Conservation (phyloP, 306 rosid genomes). For the Medicago ruthenica region DNA sequence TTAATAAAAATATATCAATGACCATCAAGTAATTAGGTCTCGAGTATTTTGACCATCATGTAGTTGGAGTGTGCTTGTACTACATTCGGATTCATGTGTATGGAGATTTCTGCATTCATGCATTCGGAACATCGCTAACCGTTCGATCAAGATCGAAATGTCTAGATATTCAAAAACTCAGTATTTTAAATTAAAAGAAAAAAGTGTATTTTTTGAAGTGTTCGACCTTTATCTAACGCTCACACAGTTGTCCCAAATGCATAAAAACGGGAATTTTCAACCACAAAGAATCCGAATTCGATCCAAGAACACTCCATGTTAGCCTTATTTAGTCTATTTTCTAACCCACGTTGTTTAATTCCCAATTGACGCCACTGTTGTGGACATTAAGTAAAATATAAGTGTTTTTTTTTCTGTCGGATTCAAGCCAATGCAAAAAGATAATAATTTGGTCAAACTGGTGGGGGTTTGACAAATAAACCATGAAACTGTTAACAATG, state of each 20-base stretch:
- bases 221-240: background rate
- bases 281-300: background rate
- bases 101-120: too few relatives aligned
- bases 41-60: too few relatives aligned
- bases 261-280: background rate
- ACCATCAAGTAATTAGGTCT: background rate
- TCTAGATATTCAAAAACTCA: too few relatives aligned
- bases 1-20: too few relatives aligned
- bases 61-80: too few relatives aligned
- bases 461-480: constrained; percentile 58
- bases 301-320: background rate
- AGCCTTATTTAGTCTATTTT: background rate
- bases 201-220: too few relatives aligned
- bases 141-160: background rate
- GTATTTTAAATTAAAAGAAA: too few relatives aligned
- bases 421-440: constrained; percentile 20
- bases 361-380: background rate
- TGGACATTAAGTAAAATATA: background rate
- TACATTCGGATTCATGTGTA: too few relatives aligned
- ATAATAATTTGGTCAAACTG: constrained; percentile 55
- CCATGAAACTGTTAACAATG: constrained; percentile 41
- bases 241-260: too few relatives aligned
- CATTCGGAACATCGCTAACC: too few relatives aligned
- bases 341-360: background rate
- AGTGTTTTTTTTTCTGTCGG: constrained; percentile 14